phyloP scores from a whole-genome alignment of 257 asterid species.

The Gardenia jasminoides region DNA sequence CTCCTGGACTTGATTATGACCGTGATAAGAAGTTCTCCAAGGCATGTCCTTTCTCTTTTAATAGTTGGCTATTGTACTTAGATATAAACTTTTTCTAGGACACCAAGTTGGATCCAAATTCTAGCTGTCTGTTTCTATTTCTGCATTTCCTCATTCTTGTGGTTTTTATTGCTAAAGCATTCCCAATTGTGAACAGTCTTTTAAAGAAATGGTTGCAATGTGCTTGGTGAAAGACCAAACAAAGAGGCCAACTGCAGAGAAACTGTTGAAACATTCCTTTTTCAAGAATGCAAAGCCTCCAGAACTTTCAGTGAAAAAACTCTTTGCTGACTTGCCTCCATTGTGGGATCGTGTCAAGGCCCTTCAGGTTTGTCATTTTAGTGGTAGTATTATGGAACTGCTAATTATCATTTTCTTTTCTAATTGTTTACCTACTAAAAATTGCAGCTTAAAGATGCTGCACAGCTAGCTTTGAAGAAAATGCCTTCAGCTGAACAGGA shows the following conservation, averaged over 20 bases:
- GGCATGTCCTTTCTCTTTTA: slow-evolving; percentile 40
- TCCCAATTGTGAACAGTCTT: slow-evolving; percentile 59
- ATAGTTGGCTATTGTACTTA: background rate
- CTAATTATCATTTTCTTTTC: slow-evolving; percentile 4
- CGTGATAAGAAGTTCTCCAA: slow-evolving; percentile 97
- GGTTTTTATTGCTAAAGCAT: slow-evolving; percentile 26
- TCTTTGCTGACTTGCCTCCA: slow-evolving; percentile 88
- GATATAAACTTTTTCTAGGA: background rate
- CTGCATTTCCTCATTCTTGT: background rate
- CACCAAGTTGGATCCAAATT: background rate
- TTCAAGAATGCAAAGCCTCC: slow-evolving; percentile 94
- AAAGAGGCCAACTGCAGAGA: slow-evolving; percentile 97
- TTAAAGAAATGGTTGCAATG: slow-evolving; percentile 99
- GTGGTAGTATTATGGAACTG: slow-evolving; percentile 12
- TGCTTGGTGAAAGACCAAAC: slow-evolving; percentile 99
- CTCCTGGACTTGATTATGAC: slow-evolving; percentile 99
- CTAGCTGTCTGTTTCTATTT: background rate
- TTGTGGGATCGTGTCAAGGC: slow-evolving; percentile 92
- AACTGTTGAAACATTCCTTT: slow-evolving; percentile 85
- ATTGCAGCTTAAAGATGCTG: slow-evolving; percentile 87
- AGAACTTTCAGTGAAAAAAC: slow-evolving; percentile 76
- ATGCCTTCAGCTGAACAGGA: slow-evolving; percentile 95
- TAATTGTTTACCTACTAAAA: slow-evolving; percentile 25
- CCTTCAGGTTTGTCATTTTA: slow-evolving; percentile 62
- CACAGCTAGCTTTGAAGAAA: slow-evolving; percentile 89